Conservation (phyloP, 2,329 filamentous ascomycete genomes). For the Pochonia chlamydosporia region DNA sequence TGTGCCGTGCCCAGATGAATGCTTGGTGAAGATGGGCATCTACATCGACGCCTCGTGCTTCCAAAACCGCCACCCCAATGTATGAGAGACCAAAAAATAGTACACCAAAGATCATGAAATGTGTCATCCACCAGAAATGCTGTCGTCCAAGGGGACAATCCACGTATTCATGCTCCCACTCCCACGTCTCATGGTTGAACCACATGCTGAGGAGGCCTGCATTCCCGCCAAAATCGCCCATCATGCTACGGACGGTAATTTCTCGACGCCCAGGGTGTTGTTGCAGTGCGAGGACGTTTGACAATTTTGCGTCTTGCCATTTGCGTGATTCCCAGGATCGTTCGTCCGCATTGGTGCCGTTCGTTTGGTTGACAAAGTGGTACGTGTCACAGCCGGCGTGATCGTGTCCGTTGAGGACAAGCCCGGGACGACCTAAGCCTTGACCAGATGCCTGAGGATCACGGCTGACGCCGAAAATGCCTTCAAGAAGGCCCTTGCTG, state of each 20-base stretch:
- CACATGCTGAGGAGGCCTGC: slow-evolving; percentile 82
- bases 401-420: slow-evolving; percentile 90
- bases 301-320: slow-evolving; percentile 39
- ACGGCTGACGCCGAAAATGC: slow-evolving; percentile 72
- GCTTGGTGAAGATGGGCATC: slow-evolving; percentile 19
- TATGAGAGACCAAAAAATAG: slow-evolving; percentile 25
- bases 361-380: slow-evolving; percentile 69
- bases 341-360: slow-evolving; percentile 31
- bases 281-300: slow-evolving; percentile 33
- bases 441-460: slow-evolving; percentile 49
- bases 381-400: slow-evolving; percentile 89
- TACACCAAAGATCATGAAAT: slow-evolving; percentile 60
- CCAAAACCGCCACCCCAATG: slow-evolving; percentile 16
- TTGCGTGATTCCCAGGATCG: slow-evolving; percentile 44
- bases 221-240: slow-evolving; percentile 93
- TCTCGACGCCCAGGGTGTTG: slow-evolving; percentile 67
- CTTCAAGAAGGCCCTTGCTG: slow-evolving; percentile 72
- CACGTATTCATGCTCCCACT: slow-evolving; percentile 78
- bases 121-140: slow-evolving; percentile 91
- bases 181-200: slow-evolving; percentile 68
- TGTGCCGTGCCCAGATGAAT: slow-evolving; percentile 12
- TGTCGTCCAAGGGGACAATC: slow-evolving; percentile 78
- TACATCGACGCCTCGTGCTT: slow-evolving; percentile 27
- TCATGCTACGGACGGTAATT: slow-evolving; percentile 94
- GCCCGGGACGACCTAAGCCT: slow-evolving; percentile 64